Evolutionary conservation across 2,329 filamentous ascomycete species (phyloP).

Genomic region (Aspergillus puulaauensis): DNA sequence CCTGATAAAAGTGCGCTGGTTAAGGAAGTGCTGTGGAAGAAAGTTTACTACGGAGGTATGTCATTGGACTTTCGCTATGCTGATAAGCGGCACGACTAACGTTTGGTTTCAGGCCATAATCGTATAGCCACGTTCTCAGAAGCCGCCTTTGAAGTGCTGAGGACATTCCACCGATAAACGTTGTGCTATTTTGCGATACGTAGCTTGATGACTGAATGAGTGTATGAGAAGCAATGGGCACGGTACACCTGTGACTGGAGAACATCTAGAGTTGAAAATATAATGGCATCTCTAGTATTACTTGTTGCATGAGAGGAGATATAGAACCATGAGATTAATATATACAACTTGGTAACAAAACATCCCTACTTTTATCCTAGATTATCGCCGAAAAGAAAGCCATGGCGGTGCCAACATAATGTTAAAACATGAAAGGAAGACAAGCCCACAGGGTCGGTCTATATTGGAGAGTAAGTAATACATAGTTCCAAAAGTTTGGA

Average conservation of each 20-base stretch:
- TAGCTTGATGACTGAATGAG: neutral
- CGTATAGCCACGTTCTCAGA: constrained; percentile 40
- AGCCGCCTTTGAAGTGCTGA: constrained; percentile 38
- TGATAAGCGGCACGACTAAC: neutral
- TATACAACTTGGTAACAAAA: constrained; percentile 17
- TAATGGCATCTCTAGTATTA: neutral
- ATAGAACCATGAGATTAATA: constrained; percentile 13
- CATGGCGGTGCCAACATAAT: neutral
- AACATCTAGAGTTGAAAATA: neutral
- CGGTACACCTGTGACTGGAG: neutral
- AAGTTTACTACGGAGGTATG: constrained; percentile 44
- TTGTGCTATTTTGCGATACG: neutral
- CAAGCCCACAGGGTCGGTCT: constrained; percentile 22
- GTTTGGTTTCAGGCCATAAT: constrained; percentile 36
- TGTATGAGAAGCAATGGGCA: neutral
- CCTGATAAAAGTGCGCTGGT: constrained; percentile 19
- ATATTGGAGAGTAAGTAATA: constrained; percentile 21
- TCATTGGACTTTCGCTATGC: constrained; percentile 2
- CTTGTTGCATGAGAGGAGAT: constrained; percentile 17
- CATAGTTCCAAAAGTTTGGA: constrained; percentile 14
- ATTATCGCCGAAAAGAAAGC: constrained; percentile 1
- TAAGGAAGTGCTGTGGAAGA: constrained; percentile 46
- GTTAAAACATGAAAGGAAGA: constrained; percentile 11
- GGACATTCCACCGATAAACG: constrained; percentile 35
- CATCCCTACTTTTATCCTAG: constrained; percentile 10